Evolutionary conservation across 1,284 basidiomycete genomes (phyloP), one percentile per base, ranked within the genome.

Genomic region (Leccinum pachyderme): DNA sequence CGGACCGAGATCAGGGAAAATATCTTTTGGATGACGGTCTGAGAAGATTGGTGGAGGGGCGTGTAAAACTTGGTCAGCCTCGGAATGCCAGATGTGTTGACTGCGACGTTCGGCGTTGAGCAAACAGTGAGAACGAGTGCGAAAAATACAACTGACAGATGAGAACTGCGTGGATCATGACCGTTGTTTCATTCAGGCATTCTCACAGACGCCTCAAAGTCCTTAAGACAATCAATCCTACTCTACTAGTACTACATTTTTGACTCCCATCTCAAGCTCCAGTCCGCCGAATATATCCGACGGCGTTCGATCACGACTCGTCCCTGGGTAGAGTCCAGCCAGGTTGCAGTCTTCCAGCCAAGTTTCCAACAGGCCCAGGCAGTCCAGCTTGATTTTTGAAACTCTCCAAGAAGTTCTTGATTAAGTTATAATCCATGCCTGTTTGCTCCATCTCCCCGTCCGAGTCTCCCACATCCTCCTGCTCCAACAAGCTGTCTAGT

Each of bases 11-110:
- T 83, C 50, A 95, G 81, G 13, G 86, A 85, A 72, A 91, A 95
- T 68, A 95, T 95, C 76, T 89, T 87, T 61, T 88, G 83, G 51
- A 93, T 82, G 45, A 94, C 80, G 5, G 80, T 80, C 71, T 90
- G 86, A 4, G 85, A 76, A 18, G 88, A 83, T 55, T 89, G 87
- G 51, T 90, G 85, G 28, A 92, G 77, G 2, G 91, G 87, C 3
- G 91, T 91, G 77, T 97, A 99, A 82, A 98, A 99, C 75, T 98
- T 98, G 63, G 93, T 91, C 55, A 99, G 77, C 47, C 97, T 87
- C 11, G 97, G 87, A 59, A 96, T 87, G 45, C 94, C 95, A 60
- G 84, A 84, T 48, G 86, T 94, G 73, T 91, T 95, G 79, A 91
- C 92, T 93, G 66, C 13, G 25, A 49, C 53, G 54, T 32, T 49